Base-by-base conservation (phyloP, 495 filamentous ascomycete genomes). In the Physcia stellaris region DNA sequence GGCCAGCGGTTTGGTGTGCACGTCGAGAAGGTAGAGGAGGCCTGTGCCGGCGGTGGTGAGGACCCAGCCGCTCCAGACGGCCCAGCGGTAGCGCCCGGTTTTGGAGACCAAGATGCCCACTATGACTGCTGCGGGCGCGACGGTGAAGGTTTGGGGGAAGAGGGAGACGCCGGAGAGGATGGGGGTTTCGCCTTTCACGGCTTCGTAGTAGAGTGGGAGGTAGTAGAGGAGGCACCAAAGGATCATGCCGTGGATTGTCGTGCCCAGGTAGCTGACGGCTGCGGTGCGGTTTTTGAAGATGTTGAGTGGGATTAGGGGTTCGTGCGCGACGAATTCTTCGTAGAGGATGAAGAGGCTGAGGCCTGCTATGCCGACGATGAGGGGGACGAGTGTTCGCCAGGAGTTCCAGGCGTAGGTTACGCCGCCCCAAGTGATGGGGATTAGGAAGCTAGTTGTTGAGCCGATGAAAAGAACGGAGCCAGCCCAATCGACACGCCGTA, bases 141-240 rank as follows among this genome's bases (percentile, higher is more conserved):
- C 54, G 10, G 67, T 63, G 18, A 71, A 67, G 5, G 71, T 73
- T 39, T 68, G 60, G 0, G 76, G 75, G 37, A 83, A 63, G 4
- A 83, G 47, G 2, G 71, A 63, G 4, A 84, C 56, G 6, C 79
- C 77, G 1, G 75, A 57, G 2, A 74, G 42, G 4, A 72, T 69
- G 0, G 71, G 61, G 0, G 60, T 55, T 33, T 66, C 61, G 34
- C 60, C 67, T 39, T 73, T 70, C 20, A 79, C 66, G 6, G 71
- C 66, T 36, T 73, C 58, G 48, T 77, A 77, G 53, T 77, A 85
- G 17, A 86, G 61, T 0, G 78, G 66, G 22, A 78, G 55, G 37
- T 70, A 78, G 46, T 82, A 79, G 0, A 86, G 46, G 0, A 76
- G 46, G 41, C 37, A 66, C 70, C 60, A 70, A 28, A 61, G 51